Percentiles rank a stretch among this genome's conserved stretches.
Conservation (phyloP, 2,329 filamentous ascomycete genomes). For the Gaeumannomyces sp. region DNA sequence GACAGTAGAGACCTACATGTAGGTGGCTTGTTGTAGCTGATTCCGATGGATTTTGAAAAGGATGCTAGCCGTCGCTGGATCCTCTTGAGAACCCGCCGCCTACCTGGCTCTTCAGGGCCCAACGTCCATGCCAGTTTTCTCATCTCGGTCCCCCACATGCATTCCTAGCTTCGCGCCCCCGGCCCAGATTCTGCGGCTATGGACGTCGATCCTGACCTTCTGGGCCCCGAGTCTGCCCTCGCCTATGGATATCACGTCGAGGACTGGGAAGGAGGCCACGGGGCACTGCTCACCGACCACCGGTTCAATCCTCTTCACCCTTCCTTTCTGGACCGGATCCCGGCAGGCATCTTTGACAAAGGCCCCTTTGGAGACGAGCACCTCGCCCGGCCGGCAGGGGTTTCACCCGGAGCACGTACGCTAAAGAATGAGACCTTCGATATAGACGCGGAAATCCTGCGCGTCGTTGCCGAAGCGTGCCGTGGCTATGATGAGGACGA, state of each 20-base stretch:
- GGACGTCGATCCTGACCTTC: background rate
- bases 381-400: no score
- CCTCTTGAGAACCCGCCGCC: no score
- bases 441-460: background rate
- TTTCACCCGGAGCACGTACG: no score
- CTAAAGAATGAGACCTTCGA: background rate
- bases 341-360: background rate
- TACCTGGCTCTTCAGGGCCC: no score
- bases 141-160: no score
- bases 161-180: no score
- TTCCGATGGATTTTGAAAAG: no score
- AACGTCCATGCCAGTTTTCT: no score
- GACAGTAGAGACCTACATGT: no score
- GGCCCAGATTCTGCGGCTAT: background rate
- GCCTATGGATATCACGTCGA: slow-evolving; percentile 1
- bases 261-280: background rate
- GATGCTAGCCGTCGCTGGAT: no score
- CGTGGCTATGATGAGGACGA: background rate
- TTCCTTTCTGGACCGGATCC: background rate
- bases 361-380: background rate
- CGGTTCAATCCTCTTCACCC: slow-evolving; percentile 5
- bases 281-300: slow-evolving; percentile 3
- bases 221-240: slow-evolving; percentile 5
- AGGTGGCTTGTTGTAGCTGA: no score
- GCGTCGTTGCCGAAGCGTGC: background rate